Conservation (phyloP, 805 yeast genomes). For the Yarrowia sp. region DNA sequence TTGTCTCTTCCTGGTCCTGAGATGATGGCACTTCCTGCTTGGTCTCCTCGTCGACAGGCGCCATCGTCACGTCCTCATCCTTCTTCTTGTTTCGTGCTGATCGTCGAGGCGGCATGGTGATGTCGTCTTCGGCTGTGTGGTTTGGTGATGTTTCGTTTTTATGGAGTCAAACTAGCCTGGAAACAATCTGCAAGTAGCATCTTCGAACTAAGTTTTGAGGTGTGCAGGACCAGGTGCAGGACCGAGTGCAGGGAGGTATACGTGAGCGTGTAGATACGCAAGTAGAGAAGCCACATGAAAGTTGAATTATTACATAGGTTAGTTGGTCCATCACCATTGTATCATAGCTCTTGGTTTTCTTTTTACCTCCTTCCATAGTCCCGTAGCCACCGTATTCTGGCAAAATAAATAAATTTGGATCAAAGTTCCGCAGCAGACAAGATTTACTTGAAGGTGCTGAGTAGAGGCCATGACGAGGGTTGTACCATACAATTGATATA, state of each 20-base stretch:
- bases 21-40: neutral
- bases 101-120: constrained; percentile 17
- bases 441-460: no score
- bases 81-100: constrained; percentile 13
- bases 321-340: no score
- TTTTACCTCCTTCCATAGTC: no score
- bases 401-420: neutral
- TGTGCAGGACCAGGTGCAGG: neutral
- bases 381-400: neutral
- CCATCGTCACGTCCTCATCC: constrained; percentile 17
- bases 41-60: neutral
- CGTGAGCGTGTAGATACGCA: neutral
- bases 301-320: no score
- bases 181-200: neutral
- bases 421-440: no score
- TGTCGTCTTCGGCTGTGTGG: neutral
- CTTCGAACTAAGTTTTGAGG: neutral
- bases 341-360: no score
- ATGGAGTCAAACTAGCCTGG: neutral
- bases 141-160: neutral
- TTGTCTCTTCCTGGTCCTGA: neutral
- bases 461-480: no score
- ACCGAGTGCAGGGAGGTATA: no score
- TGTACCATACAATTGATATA: no score
- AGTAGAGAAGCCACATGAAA: no score